Evolutionary conservation across 345 rosid species (phyloP), one percentile per base, ranked within the genome.

Genomic region (Eucalyptus lansdowneana): DNA sequence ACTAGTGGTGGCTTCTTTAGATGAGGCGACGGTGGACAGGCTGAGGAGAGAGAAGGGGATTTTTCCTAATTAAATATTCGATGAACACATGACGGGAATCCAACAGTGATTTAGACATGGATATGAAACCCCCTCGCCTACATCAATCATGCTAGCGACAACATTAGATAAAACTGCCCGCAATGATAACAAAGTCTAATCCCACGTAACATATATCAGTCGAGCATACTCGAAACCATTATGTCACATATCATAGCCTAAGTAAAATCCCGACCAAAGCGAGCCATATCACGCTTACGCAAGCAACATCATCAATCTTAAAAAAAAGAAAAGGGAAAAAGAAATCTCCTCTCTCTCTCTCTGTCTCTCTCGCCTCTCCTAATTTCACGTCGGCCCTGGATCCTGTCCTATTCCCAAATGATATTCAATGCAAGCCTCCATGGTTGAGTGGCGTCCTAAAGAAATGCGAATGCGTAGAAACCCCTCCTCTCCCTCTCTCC

Each of bases 131-230:
- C 21, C n/a, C 1, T 65, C 2, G 40, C 37, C 76, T n/a, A 15
- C 40, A 67, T 67, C 21, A 67, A n/a, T 67, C 40, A n/a, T 15
- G 76, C 9, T 15, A 9, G 9, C 11, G 21, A n/a, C 2, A 0
- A n/a, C 21, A n/a, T 67, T 8, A 2, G 40, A 67, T 67, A 16
- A 15, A 3, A 67, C 0, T 7, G 5, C 37, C 0, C 2, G 11
- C 3, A 14, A 16, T 65, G 67, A 60, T 60, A 60, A 25, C 2
- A 60, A 60, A 60, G 31, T 13, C 7, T 27, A 27, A 60, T 0
- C 31, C 0, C 67, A 60, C 8, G 1, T 60, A 12, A 11, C 0
- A 15, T 3, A 0, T 27, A 27, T 27, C 4, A 24, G 15, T 60
- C 7, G 1, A 4, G 14, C 6, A 1, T 58, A 58, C 29, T 10